Conservation (phyloP, 768 basidiomycete genomes). For the Russula brevipes region DNA sequence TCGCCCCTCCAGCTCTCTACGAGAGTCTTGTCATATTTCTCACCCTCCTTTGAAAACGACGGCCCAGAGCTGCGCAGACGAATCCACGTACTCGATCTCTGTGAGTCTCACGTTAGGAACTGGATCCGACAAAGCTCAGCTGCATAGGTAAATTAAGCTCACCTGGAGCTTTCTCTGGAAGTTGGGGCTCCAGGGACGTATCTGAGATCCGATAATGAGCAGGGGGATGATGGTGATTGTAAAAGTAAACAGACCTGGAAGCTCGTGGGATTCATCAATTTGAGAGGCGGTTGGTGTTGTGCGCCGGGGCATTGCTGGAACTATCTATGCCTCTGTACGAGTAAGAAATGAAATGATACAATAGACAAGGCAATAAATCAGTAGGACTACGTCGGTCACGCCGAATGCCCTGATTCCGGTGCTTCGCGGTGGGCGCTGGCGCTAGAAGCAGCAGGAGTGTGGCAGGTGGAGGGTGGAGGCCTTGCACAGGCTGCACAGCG, state of each 20-base stretch:
- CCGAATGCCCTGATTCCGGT: too few relatives aligned
- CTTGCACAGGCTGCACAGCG: too few relatives aligned
- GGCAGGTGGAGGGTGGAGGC: too few relatives aligned
- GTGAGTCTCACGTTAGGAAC: neutral
- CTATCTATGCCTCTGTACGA: neutral
- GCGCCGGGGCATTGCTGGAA: neutral
- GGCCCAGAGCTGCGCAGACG: constrained; percentile 15
- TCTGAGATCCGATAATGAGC: neutral
- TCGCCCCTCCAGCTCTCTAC: constrained; percentile 13
- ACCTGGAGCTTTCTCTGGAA: neutral
- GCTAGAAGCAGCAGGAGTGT: too few relatives aligned
- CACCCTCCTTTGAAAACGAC: constrained; percentile 12
- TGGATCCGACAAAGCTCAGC: neutral
- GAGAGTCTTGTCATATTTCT: constrained; percentile 15
- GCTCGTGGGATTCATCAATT: neutral
- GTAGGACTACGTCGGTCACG: too few relatives aligned
- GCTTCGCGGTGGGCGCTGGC: too few relatives aligned
- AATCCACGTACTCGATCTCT: constrained; percentile 14
- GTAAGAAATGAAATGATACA: neutral
- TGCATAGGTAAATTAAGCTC: too few relatives aligned
- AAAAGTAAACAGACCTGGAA: neutral
- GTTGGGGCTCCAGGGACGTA: neutral
- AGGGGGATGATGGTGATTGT: neutral
- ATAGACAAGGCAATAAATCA: too few relatives aligned
- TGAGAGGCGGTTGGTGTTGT: neutral